A percentile compares a stretch with the other conserved stretches of the same genome.
phyloP scores from a whole-genome alignment of 257 asterid species.

The Solanum ahanhuiri region DNA sequence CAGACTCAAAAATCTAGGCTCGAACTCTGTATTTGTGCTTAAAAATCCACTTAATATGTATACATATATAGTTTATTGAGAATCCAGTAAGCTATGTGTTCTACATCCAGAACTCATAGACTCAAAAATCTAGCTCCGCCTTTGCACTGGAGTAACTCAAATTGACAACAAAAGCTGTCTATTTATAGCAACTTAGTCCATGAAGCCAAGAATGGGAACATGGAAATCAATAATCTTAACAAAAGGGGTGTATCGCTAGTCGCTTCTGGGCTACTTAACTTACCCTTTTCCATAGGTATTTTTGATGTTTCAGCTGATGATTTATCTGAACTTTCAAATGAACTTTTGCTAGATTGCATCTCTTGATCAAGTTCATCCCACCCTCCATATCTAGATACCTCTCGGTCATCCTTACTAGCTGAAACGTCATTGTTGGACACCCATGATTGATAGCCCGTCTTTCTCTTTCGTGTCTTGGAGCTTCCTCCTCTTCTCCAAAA shows the following conservation, averaged over 20 bases:
- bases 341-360: conserved; percentile 8
- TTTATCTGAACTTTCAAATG: conserved; percentile 15
- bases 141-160: not conserved
- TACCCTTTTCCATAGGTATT: conserved; percentile 14
- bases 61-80: not conserved
- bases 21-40: not conserved
- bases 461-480: conserved; percentile 14
- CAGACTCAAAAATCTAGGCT: too few relatives aligned
- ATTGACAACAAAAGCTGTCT: not conserved
- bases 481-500: conserved; percentile 9
- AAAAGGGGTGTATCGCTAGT: conserved; percentile 33
- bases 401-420: conserved; percentile 4
- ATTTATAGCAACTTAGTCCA: conserved; percentile 40
- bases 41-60: not conserved
- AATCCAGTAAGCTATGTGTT: not conserved
- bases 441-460: conserved; percentile 41
- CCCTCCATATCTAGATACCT: conserved; percentile 39
- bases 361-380: conserved; percentile 67
- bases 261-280: conserved; percentile 6
- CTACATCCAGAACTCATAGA: not conserved
- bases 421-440: conserved; percentile 10
- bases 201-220: conserved; percentile 62
- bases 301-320: conserved; percentile 13
- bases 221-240: conserved; percentile 48
- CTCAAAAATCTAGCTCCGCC: not conserved